Evolutionary conservation across 106 monocot species (phyloP).

Genomic region (Allium cepa): DNA sequence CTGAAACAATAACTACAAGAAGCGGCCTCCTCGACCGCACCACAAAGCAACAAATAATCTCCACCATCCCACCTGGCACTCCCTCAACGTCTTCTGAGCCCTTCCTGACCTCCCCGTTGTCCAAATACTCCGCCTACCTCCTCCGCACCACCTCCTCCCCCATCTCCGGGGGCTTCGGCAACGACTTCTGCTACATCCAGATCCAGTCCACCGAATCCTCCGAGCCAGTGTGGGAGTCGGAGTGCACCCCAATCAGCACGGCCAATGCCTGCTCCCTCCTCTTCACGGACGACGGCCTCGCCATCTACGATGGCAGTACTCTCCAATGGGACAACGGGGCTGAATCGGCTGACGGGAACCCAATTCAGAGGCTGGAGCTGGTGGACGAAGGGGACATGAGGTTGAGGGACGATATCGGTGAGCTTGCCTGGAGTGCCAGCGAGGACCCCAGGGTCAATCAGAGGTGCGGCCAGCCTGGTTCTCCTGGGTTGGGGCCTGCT

Average conservation of each 20-base stretch:
- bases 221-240: conserved; percentile 41
- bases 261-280: conserved; percentile 36
- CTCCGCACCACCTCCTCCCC: conserved; percentile 24
- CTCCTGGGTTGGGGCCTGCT: conserved; percentile 29
- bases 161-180: conserved; percentile 39
- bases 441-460: conserved; percentile 37
- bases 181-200: conserved; percentile 56
- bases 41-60: conserved; percentile 35
- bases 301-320: conserved; percentile 46
- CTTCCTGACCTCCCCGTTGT: conserved; percentile 42
- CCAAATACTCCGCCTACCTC: conserved; percentile 46
- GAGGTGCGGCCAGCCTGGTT: conserved; percentile 25
- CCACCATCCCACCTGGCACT: conserved; percentile 25
- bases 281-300: conserved; percentile 35
- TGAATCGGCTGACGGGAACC: conserved; percentile 20
- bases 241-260: conserved; percentile 46
- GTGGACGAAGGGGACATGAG: conserved; percentile 50
- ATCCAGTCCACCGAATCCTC: conserved; percentile 16
- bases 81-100: conserved; percentile 12
- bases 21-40: conserved; percentile 25
- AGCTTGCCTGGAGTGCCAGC: conserved; percentile 53
- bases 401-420: conserved; percentile 32
- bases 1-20: not conserved
- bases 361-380: conserved; percentile 34
- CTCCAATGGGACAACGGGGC: conserved; percentile 31